Conservation (phyloP, 257 asterid species). For the Solanum medicagineum region DNA sequence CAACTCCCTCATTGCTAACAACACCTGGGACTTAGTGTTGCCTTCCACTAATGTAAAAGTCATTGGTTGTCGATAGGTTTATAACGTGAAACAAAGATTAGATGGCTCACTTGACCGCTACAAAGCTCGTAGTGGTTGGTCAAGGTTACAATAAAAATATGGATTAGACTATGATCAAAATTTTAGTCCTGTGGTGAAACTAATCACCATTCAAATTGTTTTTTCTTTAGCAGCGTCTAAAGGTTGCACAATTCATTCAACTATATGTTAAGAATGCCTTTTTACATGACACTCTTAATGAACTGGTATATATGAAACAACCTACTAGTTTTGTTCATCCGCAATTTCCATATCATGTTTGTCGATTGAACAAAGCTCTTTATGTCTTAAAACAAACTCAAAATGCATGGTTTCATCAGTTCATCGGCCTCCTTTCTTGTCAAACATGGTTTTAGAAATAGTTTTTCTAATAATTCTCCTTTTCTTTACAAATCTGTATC, state of each 20-base stretch:
- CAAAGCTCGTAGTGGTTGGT: not conserved
- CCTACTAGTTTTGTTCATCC: too few relatives aligned
- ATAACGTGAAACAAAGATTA: not conserved
- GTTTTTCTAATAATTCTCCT: not conserved
- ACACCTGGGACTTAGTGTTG: too few relatives aligned
- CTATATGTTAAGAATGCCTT: not conserved
- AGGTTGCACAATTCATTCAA: not conserved
- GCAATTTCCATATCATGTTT: too few relatives aligned
- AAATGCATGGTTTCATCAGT: not conserved
- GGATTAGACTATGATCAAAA: not conserved
- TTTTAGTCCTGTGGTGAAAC: not conserved
- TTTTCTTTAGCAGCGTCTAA: too few relatives aligned
- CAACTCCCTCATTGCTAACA: not conserved
- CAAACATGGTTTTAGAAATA: not conserved
- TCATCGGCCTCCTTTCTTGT: not conserved
- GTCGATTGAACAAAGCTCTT: not conserved
- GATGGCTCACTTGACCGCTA: not conserved
- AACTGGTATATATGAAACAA: not conserved
- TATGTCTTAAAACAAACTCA: too few relatives aligned
- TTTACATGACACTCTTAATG: not conserved
- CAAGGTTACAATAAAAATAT: not conserved
- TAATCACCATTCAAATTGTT: not conserved
- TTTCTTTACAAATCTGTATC: not conserved
- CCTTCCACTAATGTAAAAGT: too few relatives aligned
- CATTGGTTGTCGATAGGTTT: not conserved